Conservation (phyloP, 768 basidiomycete genomes). For the Neoboletus magnificus region DNA sequence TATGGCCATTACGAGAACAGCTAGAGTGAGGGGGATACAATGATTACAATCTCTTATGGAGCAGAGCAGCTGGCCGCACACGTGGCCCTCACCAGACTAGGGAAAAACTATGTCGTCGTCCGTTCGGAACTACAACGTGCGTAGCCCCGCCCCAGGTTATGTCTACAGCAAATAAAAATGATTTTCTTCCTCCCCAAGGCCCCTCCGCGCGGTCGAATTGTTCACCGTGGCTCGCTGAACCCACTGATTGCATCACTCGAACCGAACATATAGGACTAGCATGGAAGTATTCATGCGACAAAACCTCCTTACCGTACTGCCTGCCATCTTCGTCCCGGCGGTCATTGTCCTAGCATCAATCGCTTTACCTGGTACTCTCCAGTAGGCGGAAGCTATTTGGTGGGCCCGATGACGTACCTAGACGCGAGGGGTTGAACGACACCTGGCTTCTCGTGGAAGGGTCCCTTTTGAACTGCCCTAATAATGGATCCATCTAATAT, state of each 20-base stretch:
- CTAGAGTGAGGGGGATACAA: neutral
- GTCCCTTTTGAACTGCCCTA: neutral
- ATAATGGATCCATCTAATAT: slow-evolving; percentile 7
- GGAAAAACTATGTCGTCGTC: too few relatives aligned
- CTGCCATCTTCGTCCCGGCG: slow-evolving; percentile 9
- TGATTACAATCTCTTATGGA: too few relatives aligned
- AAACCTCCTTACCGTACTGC: slow-evolving; percentile 1
- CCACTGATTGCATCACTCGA: neutral
- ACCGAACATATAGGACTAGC: neutral
- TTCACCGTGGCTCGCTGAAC: neutral
- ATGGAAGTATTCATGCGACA: slow-evolving; percentile 5
- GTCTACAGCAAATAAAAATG: neutral
- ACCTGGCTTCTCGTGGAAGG: neutral
- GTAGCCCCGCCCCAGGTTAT: neutral
- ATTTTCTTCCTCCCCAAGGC: neutral
- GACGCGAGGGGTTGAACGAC: neutral
- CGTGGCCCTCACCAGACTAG: too few relatives aligned
- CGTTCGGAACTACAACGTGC: too few relatives aligned
- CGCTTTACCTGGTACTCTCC: slow-evolving; percentile 12
- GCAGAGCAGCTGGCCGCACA: too few relatives aligned
- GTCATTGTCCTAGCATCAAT: slow-evolving; percentile 11
- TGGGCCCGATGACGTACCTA: slow-evolving; percentile 7
- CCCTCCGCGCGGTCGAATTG: neutral
- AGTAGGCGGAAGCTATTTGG: slow-evolving; percentile 1
- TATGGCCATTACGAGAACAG: slow-evolving; percentile 80